These are phyloP conservation scores for Dioscorea dumetorum DNA, from an alignment of 106 monocot genomes.

Conservation along the genomic window DNA sequence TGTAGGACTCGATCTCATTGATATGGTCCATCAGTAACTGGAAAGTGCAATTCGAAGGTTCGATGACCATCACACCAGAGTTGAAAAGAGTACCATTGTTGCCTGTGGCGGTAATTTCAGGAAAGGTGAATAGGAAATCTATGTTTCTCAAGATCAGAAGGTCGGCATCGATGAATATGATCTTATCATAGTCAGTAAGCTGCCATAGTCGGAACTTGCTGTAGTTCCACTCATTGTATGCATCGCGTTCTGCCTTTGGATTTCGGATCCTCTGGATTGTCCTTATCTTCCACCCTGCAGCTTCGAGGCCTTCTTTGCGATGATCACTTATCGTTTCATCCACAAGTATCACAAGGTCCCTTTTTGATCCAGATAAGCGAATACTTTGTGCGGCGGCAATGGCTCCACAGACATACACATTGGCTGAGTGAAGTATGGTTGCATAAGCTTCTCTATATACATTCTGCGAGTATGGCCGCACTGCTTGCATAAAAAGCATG, in stretches of 20 bases:
- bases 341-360: conserved; percentile 55
- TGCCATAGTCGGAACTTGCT: conserved; percentile 75
- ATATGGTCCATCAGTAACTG: conserved; percentile 53
- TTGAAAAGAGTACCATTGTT: conserved; percentile 62
- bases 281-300: conserved; percentile 48
- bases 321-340: conserved; percentile 46
- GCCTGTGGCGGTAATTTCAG: conserved; percentile 51
- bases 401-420: conserved; percentile 58
- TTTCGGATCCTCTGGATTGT: conserved; percentile 53
- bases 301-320: conserved; percentile 34
- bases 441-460: conserved; percentile 42
- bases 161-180: conserved; percentile 71
- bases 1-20: conserved; percentile 44
- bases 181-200: conserved; percentile 60
- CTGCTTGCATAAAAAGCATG: conserved; percentile 12
- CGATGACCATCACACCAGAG: conserved; percentile 67
- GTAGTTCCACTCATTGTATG: conserved; percentile 70
- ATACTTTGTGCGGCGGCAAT: conserved; percentile 68
- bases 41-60: conserved; percentile 62
- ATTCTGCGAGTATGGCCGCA: conserved; percentile 4
- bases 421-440: conserved; percentile 60
- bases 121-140: conserved; percentile 46
- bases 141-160: conserved; percentile 46
- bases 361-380: conserved; percentile 36
- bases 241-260: conserved; percentile 42